These are phyloP conservation scores for Clathrospora elynae DNA, from an alignment of 2,329 filamentous ascomycete genomes.

Conservation along the genomic window DNA sequence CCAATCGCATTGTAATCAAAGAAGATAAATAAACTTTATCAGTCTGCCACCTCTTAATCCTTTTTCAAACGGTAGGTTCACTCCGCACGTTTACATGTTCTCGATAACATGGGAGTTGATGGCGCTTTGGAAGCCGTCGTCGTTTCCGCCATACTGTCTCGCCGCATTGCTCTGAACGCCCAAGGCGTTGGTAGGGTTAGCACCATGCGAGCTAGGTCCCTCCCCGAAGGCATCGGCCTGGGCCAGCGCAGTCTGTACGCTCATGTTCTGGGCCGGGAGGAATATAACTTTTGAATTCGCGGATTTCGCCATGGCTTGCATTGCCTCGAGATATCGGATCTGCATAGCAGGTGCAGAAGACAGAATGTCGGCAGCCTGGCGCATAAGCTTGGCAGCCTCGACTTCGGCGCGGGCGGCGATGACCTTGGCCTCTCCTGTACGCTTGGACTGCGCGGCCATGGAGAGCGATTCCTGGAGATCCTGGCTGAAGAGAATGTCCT, in stretches of 20 bases:
- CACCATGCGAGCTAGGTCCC: conserved; percentile 58
- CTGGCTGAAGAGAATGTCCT: conserved; percentile 96
- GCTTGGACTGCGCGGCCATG: conserved; percentile 98
- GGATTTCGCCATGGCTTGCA: conserved; percentile 97
- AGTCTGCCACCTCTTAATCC: too few species aligned
- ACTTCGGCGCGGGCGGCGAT: conserved; percentile 97
- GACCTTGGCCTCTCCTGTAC: conserved; percentile 97
- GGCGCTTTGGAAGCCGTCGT: conserved; percentile 72
- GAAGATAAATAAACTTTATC: too few species aligned
- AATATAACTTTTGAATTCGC: conserved; percentile 76
- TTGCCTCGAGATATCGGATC: conserved; percentile 82
- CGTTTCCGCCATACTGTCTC: conserved; percentile 47
- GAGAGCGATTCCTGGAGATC: conserved; percentile 95
- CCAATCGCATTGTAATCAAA: too few species aligned
- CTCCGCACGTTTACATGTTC: conserved; percentile 66
- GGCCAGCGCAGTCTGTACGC: conserved; percentile 60
- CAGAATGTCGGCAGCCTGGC: conserved; percentile 67
- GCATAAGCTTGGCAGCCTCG: conserved; percentile 86
- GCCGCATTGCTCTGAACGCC: conserved; percentile 27
- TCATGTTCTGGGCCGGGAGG: conserved; percentile 46
- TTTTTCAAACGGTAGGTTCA: neutral
- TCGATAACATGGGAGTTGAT: conserved; percentile 83
- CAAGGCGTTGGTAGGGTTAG: conserved; percentile 8
- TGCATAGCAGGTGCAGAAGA: conserved; percentile 89
- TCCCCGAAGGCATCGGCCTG: conserved; percentile 59